Evolutionary conservation across 2,329 filamentous ascomycete species (phyloP), one percentile per base, ranked within the genome.

Genomic region (Fusarium sp.): DNA sequence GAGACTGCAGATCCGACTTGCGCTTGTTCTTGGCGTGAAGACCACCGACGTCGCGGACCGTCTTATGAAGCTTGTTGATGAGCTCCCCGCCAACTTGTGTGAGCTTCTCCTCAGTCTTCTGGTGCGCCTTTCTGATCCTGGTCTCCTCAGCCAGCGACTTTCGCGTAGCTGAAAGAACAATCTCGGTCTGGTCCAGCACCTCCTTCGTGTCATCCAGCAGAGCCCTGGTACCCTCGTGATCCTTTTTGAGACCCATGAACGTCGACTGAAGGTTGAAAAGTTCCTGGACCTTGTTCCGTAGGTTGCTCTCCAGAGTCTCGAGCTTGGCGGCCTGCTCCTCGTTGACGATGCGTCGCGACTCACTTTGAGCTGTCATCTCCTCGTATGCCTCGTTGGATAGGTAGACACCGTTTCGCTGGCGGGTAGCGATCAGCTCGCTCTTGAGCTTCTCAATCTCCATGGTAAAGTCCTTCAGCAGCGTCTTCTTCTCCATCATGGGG

Each of bases 351-450:
- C 94, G 89, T 61, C 95, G 90, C 3, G 96, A 98, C 82, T 99
- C 96, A 82, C 93, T 98, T 81, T 98, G 92, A 6, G 94, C 93
- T 0, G 92, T 96, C 84, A 99, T 93, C 77, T 97, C 94, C 80
- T 98, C 96, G 79, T 95, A 98, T 17, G 90, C 90, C 67, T 98
- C 95, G 65, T 94, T 93, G 0, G 96, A 93, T 36, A 99, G 87
- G 80, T 98, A 98, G 3, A 99, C 96, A 62, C 96, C 96, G 80
- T 98, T 98, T 40, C 96, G 92, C 80, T 98, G 94, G 27, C 96
- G 88, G 7, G 96, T 98, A 4, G 95, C 93, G 73, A 98, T 97
- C 16, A 99, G 87, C 80, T 99, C 96, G 75, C 93, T 94, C 85
- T 97, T 98, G 38, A 99, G 87, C 80, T 94, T 96, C 81, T 99